These are phyloP conservation scores for Eimeria falciformis DNA, from an alignment of 169 alveolate genomes.

Conservation along the genomic window DNA sequence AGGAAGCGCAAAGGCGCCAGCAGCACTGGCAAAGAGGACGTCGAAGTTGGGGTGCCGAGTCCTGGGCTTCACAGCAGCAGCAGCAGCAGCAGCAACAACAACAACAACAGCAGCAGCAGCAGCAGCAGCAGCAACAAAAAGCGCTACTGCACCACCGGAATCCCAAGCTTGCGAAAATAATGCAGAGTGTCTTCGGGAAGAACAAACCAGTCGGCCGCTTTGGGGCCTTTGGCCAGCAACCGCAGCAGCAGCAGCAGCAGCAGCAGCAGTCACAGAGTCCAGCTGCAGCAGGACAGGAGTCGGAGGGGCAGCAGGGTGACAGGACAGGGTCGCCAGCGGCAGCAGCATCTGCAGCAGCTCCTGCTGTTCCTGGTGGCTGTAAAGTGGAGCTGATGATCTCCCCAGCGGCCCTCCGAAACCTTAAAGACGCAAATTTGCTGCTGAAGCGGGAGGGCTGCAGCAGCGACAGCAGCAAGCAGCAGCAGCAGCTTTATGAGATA, in stretches of 20 bases:
- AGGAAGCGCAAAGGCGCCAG: not conserved
- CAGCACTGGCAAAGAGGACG: not conserved
- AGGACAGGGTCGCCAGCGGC: not conserved
- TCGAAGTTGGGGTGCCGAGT: not conserved
- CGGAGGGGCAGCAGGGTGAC: constrained; percentile 6
- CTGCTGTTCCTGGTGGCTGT: not conserved
- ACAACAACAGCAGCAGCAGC: not conserved
- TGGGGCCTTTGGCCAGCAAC: constrained; percentile 14
- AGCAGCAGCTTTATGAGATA: constrained; percentile 51
- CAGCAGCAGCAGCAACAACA: constrained; percentile 33
- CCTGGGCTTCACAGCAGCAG: constrained; percentile 38
- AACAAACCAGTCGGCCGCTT: constrained; percentile 67
- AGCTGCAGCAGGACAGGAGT: too few relatives aligned
- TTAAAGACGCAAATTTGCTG: constrained; percentile 61
- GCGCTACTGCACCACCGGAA: constrained; percentile 13
- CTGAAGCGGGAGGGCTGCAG: constrained; percentile 67
- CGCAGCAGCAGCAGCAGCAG: constrained; percentile 55
- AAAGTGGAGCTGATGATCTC: constrained; percentile 30
- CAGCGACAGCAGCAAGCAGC: not conserved
- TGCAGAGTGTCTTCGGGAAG: constrained; percentile 63
- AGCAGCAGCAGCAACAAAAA: not conserved
- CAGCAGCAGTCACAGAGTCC: not conserved
- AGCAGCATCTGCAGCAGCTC: not conserved
- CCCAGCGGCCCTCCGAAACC: constrained; percentile 61
- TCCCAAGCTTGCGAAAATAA: constrained; percentile 42